These are phyloP conservation scores for Fraxinus angustifolia DNA, from an alignment of 305 asterid species.

Conservation along the genomic window DNA sequence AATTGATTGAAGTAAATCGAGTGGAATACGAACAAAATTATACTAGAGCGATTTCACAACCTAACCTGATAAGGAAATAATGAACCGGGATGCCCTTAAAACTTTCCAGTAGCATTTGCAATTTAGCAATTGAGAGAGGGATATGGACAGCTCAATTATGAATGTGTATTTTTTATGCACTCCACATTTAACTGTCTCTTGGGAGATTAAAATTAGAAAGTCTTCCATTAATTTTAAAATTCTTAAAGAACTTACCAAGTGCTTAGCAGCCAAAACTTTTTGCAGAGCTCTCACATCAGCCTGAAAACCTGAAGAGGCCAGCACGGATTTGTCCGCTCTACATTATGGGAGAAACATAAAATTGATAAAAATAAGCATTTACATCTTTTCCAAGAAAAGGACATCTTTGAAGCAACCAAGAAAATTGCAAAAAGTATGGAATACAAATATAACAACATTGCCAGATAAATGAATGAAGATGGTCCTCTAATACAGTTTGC, in stretches of 20 bases:
- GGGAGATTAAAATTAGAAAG: not conserved
- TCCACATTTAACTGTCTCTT: not conserved
- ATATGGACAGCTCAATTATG: not conserved
- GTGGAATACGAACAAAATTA: not conserved
- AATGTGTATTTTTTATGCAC: not conserved
- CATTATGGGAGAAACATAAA: constrained; percentile 21
- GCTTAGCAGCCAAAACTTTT: constrained; percentile 80
- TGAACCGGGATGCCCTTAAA: not conserved
- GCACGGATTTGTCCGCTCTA: constrained; percentile 80
- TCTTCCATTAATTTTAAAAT: not conserved
- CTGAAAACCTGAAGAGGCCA: constrained; percentile 97
- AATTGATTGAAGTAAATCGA: not conserved
- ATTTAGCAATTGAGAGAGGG: not conserved
- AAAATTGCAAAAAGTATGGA: not conserved
- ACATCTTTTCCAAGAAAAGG: constrained; percentile 3
- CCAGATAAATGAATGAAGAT: not conserved
- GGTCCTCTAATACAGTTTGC: not conserved
- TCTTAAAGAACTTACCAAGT: constrained; percentile 56
- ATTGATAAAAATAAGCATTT: not conserved
- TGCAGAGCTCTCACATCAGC: constrained; percentile 94
- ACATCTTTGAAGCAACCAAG: not conserved
- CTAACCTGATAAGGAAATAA: not conserved
- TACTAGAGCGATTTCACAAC: not conserved
- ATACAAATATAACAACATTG: not conserved
- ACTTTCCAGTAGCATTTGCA: not conserved